A percentile compares a stretch with the other conserved stretches of the same genome.
Evolutionary conservation across 805 yeast genomes (phyloP).

Genomic region (Dipodascopsis tothii): DNA sequence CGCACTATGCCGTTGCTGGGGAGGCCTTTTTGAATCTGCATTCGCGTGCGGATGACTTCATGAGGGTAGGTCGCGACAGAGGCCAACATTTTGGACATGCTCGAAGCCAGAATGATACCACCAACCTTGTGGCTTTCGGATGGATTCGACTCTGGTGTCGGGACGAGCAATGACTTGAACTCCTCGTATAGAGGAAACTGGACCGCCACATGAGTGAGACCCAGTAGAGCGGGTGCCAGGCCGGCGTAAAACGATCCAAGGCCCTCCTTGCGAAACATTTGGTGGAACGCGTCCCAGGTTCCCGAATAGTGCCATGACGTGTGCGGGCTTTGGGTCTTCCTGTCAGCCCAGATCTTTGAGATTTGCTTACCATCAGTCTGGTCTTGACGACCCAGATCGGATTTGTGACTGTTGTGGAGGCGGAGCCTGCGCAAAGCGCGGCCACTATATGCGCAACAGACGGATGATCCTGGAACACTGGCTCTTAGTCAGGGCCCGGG

Average conservation of each 20-base stretch:
- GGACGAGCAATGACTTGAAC: conserved; percentile 50
- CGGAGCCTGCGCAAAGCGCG: conserved; percentile 84
- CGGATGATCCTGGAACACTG: conserved; percentile 29
- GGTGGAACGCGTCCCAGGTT: conserved; percentile 73
- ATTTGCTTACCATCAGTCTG: conserved; percentile 55
- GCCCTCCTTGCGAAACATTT: conserved; percentile 78
- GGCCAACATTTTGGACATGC: conserved; percentile 80
- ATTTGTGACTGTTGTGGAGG: conserved; percentile 76
- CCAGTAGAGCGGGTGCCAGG: conserved; percentile 80
- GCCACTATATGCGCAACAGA: conserved; percentile 39
- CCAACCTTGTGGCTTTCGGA: conserved; percentile 27
- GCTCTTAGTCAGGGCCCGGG: not conserved
- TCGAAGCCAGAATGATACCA: conserved; percentile 57
- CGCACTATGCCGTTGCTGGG: conserved; percentile 14
- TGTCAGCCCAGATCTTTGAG: not conserved
- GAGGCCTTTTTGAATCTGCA: conserved; percentile 49
- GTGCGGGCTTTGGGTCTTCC: conserved; percentile 26
- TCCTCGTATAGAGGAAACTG: conserved; percentile 92
- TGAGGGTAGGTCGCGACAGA: conserved; percentile 89
- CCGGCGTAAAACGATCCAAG: conserved; percentile 78
- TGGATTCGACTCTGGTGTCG: conserved; percentile 26
- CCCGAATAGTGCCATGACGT: conserved; percentile 52
- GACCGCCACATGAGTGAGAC: conserved; percentile 86
- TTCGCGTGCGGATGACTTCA: conserved; percentile 83
- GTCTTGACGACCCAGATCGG: conserved; percentile 99